phyloP scores from a whole-genome alignment of 2,329 filamentous ascomycete species.

The Fusarium sp. region DNA sequence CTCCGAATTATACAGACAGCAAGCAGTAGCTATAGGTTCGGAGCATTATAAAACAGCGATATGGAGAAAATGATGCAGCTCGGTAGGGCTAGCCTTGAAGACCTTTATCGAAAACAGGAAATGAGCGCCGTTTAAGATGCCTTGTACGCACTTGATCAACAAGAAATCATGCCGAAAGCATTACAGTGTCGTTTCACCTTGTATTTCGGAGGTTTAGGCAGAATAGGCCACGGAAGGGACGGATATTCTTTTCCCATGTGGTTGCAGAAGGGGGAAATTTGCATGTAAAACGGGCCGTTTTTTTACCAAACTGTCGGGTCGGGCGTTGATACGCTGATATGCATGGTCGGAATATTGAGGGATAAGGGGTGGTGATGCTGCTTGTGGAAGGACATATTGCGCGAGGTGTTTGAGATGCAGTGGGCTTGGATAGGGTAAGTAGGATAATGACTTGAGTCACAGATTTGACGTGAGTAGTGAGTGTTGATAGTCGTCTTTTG shows the following conservation, averaged over 20 bases:
- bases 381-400: neutral
- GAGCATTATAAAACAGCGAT: neutral
- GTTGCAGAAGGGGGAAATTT: slow-evolving; percentile 1
- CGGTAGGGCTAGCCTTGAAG: slow-evolving; percentile 30
- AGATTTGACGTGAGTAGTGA: neutral
- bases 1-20: slow-evolving; percentile 1
- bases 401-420: neutral
- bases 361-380: neutral
- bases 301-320: slow-evolving; percentile 35
- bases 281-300: slow-evolving; percentile 28
- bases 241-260: slow-evolving; percentile 8
- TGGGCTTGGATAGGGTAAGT: neutral
- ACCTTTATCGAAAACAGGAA: slow-evolving; percentile 15
- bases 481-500: neutral
- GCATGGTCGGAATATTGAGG: slow-evolving; percentile 12
- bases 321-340: slow-evolving; percentile 7
- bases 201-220: slow-evolving; percentile 25
- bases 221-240: slow-evolving; percentile 12
- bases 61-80: slow-evolving; percentile 1
- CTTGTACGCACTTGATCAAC: slow-evolving; percentile 11
- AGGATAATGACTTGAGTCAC: neutral
- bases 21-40: neutral
- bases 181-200: slow-evolving; percentile 20
- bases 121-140: neutral
- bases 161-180: neutral